Conservation (phyloP, 441 rosid genomes). For the Manihot esculenta region DNA sequence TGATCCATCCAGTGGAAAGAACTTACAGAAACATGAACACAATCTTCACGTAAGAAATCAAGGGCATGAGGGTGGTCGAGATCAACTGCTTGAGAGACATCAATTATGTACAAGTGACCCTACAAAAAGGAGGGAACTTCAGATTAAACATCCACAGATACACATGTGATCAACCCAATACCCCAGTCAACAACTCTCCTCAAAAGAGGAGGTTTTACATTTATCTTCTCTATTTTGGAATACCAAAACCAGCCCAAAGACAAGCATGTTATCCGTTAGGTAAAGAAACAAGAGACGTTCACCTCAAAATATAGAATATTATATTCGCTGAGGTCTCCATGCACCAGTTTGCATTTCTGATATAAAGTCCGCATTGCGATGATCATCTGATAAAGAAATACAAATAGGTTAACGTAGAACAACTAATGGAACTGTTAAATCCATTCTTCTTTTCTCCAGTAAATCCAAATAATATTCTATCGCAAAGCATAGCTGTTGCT, state of each 20-base stretch:
- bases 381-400: conserved; percentile 51
- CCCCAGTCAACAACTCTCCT: neutral
- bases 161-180: neutral
- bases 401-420: conserved; percentile 6
- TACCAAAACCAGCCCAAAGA: neutral
- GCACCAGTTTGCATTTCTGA: conserved; percentile 94
- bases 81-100: conserved; percentile 94
- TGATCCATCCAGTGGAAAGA: conserved; percentile 1
- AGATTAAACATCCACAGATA: conserved; percentile 1
- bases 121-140: conserved; percentile 29
- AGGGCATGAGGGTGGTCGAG: conserved; percentile 93
- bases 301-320: conserved; percentile 94
- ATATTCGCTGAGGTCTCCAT: conserved; percentile 97
- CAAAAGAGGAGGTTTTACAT: neutral
- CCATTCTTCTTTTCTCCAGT: neutral
- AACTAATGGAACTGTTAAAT: neutral
- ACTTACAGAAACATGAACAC: conserved; percentile 88
- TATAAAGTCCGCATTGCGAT: conserved; percentile 73
- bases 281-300: conserved; percentile 16
- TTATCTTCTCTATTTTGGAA: neutral
- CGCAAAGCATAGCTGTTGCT: neutral
- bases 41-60: conserved; percentile 88
- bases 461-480: conserved; percentile 1
- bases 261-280: neutral
- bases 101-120: conserved; percentile 91